Conservation (phyloP, 176 grass and related monocot species). For the Paspalum notatum region DNA sequence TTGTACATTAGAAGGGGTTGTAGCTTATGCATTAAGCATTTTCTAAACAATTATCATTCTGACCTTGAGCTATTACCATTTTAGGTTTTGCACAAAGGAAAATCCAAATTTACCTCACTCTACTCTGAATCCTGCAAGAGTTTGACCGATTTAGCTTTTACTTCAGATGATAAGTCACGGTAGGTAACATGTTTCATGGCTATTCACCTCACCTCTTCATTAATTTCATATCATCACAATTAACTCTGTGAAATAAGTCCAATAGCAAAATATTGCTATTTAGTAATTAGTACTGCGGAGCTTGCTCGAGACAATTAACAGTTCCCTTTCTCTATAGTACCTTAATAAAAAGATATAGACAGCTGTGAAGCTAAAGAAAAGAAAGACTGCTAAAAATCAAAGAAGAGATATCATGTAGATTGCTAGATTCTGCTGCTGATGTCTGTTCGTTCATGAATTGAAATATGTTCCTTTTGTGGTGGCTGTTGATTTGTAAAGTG, state of each 20-base stretch:
- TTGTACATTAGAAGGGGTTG: slow-evolving; percentile 20
- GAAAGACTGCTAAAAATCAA: neutral
- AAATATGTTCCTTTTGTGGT: slow-evolving; percentile 11
- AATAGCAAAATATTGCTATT: slow-evolving; percentile 25
- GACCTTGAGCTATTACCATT: slow-evolving; percentile 23
- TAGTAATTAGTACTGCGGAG: slow-evolving; percentile 9
- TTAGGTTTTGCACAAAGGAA: slow-evolving; percentile 77
- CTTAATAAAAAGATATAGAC: slow-evolving; percentile 20
- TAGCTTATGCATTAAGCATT: neutral
- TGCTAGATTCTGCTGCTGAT: slow-evolving; percentile 30
- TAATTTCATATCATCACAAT: neutral
- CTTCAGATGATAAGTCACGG: slow-evolving; percentile 80
- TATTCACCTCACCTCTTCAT: slow-evolving; percentile 14
- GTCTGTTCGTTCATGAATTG: neutral
- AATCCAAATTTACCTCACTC: slow-evolving; percentile 59
- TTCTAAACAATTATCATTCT: neutral
- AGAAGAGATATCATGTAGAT: slow-evolving; percentile 20
- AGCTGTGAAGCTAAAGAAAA: slow-evolving; percentile 14
- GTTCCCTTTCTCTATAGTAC: neutral
- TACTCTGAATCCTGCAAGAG: slow-evolving; percentile 45
- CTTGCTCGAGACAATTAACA: slow-evolving; percentile 6
- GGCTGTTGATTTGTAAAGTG: neutral
- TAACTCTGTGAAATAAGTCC: neutral
- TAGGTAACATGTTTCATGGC: slow-evolving; percentile 38
- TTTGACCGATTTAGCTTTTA: slow-evolving; percentile 81